Conservation (phyloP, 2,329 filamentous ascomycete species). For the Scedosporium dehoogii region DNA sequence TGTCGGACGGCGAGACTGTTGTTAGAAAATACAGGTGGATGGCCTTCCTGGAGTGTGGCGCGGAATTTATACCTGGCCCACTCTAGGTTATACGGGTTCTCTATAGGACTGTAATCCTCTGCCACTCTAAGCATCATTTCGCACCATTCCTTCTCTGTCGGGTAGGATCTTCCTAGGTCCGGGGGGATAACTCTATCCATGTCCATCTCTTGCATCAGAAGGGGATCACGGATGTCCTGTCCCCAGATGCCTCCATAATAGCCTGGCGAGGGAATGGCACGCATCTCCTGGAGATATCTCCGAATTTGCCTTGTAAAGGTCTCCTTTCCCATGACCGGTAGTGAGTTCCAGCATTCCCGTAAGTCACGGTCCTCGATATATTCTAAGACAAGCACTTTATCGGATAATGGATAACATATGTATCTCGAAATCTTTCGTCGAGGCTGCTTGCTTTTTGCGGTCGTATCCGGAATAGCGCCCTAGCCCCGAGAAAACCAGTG, state of each 20-base stretch:
- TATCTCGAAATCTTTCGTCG: no score
- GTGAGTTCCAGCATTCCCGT: neutral
- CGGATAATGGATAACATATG: no score
- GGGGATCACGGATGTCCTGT: neutral
- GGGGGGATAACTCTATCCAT: no score
- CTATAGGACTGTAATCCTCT: no score
- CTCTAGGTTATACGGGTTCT: no score
- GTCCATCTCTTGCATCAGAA: neutral
- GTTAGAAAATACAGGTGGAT: neutral
- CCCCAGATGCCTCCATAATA: neutral
- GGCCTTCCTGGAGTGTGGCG: neutral
- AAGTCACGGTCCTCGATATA: neutral
- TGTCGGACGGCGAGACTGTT: neutral
- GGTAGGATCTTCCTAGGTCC: no score
- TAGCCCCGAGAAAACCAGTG: no score
- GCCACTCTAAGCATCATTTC: no score
- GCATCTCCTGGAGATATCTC: neutral
- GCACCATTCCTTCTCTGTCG: no score
- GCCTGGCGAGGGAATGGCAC: conserved; percentile 1
- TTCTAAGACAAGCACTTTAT: neutral
- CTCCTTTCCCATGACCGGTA: neutral
- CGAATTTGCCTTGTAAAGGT: neutral
- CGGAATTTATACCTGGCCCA: neutral
- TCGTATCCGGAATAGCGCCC: no score
- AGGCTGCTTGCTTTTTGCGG: no score